A percentile compares a stretch with the other conserved stretches of the same genome.
Conservation (phyloP, 148 eudicot genomes). For the Selenicereus undatus region DNA sequence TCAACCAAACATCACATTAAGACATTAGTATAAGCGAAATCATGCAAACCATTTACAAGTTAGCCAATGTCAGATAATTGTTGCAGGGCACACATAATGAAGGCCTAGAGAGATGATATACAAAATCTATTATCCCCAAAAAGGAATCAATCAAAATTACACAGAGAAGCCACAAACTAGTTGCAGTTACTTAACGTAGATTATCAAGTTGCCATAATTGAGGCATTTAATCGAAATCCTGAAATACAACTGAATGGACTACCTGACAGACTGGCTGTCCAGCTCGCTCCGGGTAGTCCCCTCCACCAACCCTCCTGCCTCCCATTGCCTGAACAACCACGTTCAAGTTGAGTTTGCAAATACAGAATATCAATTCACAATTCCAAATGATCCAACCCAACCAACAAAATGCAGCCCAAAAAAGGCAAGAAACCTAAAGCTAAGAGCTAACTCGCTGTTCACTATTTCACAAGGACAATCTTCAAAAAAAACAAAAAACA, state of each 20-base stretch:
- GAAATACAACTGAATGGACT: constrained; percentile 10
- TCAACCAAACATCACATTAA: neutral
- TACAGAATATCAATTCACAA: constrained; percentile 11
- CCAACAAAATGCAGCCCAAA: neutral
- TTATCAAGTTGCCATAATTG: constrained; percentile 1
- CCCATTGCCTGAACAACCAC: constrained; percentile 40
- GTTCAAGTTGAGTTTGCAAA: constrained; percentile 1
- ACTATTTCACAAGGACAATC: neutral
- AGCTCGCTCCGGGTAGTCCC: constrained; percentile 73
- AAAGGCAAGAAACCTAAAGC: too few relatives aligned
- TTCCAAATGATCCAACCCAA: neutral
- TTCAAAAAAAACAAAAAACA: neutral
- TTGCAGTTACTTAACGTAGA: constrained; percentile 5
- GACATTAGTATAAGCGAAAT: neutral
- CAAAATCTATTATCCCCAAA: too few relatives aligned
- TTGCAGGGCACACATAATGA: too few relatives aligned
- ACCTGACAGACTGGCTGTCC: constrained; percentile 97
- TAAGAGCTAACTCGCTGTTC: neutral
- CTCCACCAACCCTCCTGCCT: constrained; percentile 47
- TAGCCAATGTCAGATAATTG: neutral
- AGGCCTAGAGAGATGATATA: too few relatives aligned
- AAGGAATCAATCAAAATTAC: neutral
- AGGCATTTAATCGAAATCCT: neutral
- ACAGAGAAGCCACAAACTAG: too few relatives aligned
- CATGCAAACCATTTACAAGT: neutral